phyloP scores from a whole-genome alignment of 2,329 filamentous ascomycete species.

The Colletotrichum brevisporum region DNA sequence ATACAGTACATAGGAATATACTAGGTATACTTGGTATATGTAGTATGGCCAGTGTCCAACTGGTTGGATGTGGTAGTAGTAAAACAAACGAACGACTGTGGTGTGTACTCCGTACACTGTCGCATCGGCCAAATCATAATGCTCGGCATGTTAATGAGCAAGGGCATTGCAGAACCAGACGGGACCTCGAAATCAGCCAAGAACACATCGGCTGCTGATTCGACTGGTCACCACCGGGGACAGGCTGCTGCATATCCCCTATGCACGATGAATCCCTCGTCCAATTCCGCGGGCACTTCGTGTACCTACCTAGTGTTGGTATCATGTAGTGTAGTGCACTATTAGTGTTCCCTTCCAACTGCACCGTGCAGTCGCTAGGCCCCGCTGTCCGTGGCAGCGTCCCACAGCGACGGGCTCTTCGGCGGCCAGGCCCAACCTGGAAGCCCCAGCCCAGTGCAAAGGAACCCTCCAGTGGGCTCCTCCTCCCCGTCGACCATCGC shows the following conservation, averaged over 20 bases:
- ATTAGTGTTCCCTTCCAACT: background rate
- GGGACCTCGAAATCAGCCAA: constrained; percentile 10
- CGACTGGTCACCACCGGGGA: background rate
- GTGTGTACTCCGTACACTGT: no score
- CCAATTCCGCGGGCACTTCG: background rate
- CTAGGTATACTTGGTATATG: no score
- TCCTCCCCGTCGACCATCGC: constrained; percentile 1
- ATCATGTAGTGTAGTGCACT: no score
- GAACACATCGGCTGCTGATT: constrained; percentile 10
- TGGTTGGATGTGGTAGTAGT: no score
- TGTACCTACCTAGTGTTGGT: no score
- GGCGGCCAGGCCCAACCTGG: background rate
- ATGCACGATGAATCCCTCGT: constrained; percentile 23
- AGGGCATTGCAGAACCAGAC: no score
- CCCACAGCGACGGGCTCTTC: constrained; percentile 8
- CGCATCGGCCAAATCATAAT: no score
- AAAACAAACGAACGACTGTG: no score
- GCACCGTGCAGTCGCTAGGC: background rate
- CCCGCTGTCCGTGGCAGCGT: background rate
- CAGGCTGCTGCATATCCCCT: constrained; percentile 26
- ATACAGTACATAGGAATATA: no score
- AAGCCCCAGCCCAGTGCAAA: background rate
- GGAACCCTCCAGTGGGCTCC: no score
- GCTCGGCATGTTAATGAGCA: no score
- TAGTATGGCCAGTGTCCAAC: no score